Base-by-base conservation (phyloP, 169 alveolate genomes). In the Eimeria sp. region DNA sequence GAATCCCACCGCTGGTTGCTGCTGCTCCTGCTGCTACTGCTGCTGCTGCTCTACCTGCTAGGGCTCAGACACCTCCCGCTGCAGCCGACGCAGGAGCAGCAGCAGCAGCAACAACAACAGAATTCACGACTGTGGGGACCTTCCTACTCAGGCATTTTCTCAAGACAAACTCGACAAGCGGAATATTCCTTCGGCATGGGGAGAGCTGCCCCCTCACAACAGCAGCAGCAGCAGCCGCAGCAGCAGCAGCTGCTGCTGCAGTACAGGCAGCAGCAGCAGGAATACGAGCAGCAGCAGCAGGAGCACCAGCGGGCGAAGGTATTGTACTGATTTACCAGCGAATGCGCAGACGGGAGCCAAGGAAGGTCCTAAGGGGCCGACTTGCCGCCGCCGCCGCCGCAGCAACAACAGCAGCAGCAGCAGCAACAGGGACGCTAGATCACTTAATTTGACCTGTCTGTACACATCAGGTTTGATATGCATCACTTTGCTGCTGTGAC, bases 181-280 rank as follows among this genome's bases (percentile, higher is more conserved):
- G 76, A 7, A 7, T 30, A 22, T 22, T 67, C 27, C 16, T 14
- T 22, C 25, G 76, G 27, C 34, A 14, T 67, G 76, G 45, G 27
- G 76, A 67, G 45, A 67, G 76, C 27, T 67, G 76, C 27, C 25
- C 27, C 25, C 45, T 67, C 76, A 9, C 16, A 5, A 43, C 27
- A 67, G 76, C 76, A 25, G 76, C 76, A 67, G 76, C 76, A 67
- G 40, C 76, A 20, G 45, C 13, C 16, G 34, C 27, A 67, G 76
- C 76, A 67, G 76, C 76, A 16, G 27, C 34, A 67, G 76, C 76
- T 11, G 61, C 61, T 11, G 61, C 61, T 11, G 61, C 61, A 54
- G 61, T 7, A 54, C 61, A 14, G 25, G 76, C 76, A 67, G 76
- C 76, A 67, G 76, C 76, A 67, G 76, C 76, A 67, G 40, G 30